phyloP scores from a whole-genome alignment of 352 stramenopile genomes.

The Halophytophthora polymorphica region DNA sequence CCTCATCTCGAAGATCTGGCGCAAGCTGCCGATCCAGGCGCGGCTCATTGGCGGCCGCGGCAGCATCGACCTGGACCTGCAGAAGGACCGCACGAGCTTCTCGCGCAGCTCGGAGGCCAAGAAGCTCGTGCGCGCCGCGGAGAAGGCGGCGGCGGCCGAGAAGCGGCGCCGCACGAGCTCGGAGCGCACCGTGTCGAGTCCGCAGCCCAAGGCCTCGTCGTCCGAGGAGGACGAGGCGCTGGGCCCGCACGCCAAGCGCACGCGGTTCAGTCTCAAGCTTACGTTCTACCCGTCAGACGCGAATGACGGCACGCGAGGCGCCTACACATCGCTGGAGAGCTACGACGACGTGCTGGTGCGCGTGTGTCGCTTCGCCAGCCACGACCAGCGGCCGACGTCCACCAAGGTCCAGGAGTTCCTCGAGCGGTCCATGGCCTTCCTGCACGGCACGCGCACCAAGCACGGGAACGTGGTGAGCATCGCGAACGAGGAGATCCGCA shows the following conservation, averaged over 20 bases:
- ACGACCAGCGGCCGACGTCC: constrained; percentile 67
- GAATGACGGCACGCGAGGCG: constrained; percentile 23
- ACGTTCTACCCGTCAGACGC: constrained; percentile 22
- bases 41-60: constrained; percentile 50
- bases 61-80: constrained; percentile 51
- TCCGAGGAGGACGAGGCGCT: constrained; percentile 44
- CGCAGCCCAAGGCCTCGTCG: too few relatives aligned
- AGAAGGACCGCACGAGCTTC: constrained; percentile 64
- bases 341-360: constrained; percentile 78
- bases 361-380: constrained; percentile 58
- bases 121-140: constrained; percentile 32
- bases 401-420: constrained; percentile 79
- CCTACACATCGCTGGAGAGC: constrained; percentile 57
- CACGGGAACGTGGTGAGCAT: constrained; percentile 72
- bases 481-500: constrained; percentile 79
- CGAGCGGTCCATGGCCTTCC: constrained; percentile 66
- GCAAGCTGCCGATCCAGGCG: constrained; percentile 73
- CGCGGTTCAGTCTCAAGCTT: constrained; percentile 35
- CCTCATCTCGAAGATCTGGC: constrained; percentile 79
- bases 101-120: constrained; percentile 52
- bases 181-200: constrained; percentile 23
- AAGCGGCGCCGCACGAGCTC: constrained; percentile 23
- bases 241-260: constrained; percentile 40
- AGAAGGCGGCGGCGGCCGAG: constrained; percentile 28
- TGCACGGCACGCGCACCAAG: constrained; percentile 63